Percentiles rank a stretch among this genome's conserved stretches.
phyloP scores from a whole-genome alignment of 2,329 filamentous ascomycete species.

The Gyromitra esculenta region DNA sequence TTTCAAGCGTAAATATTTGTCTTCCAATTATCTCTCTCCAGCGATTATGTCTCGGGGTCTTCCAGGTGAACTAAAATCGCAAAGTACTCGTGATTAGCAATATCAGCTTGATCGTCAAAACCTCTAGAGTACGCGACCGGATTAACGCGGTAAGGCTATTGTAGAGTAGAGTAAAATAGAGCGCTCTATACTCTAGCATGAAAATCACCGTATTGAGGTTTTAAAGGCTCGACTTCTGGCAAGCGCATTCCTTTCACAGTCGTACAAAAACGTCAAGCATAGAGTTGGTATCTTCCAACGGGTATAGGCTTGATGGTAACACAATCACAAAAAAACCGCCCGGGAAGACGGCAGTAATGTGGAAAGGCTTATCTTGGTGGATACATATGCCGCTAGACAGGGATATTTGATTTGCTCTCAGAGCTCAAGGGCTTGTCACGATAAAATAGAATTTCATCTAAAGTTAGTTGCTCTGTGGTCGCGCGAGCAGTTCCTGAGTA shows the following conservation, averaged over 20 bases:
- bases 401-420: slow-evolving; percentile 15
- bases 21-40: not conserved
- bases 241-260: not conserved
- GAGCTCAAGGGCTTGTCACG: not conserved
- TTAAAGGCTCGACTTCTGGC: not conserved
- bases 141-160: too few relatives aligned
- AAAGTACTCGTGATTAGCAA: not conserved
- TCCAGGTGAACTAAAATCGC: not conserved
- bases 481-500: not conserved
- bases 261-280: not conserved
- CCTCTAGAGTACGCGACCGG: too few relatives aligned
- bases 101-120: too few relatives aligned
- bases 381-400: not conserved
- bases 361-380: slow-evolving; percentile 2
- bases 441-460: not conserved
- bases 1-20: not conserved
- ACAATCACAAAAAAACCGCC: not conserved
- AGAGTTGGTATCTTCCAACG: not conserved
- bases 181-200: not conserved
- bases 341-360: not conserved
- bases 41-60: not conserved
- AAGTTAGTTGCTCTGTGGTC: slow-evolving; percentile 4
- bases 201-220: not conserved
- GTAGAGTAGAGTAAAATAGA: not conserved
- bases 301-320: not conserved